Evolutionary conservation across 257 asterid species (phyloP), one percentile per base, ranked within the genome.

Genomic region (Solanum chmielewskii): DNA sequence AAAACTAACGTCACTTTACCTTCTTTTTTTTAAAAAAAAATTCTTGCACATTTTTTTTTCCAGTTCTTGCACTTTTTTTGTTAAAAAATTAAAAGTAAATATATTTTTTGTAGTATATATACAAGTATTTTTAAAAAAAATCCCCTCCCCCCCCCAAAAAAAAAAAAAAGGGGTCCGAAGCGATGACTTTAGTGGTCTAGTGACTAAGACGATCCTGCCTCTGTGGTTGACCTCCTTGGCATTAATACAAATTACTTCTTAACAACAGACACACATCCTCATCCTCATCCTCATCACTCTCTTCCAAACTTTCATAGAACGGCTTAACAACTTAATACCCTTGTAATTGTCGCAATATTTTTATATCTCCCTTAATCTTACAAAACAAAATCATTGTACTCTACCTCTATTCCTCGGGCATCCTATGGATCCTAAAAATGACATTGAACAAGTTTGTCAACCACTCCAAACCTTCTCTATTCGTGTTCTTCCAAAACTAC

Each of bases 121-220:
- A 49, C 9, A 49, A 15, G 60, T 49, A 15, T 8, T 49, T 15
- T 15, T 14, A 47, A 47, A 49, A 13, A 49, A 5, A 31, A 31
- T 31, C 3, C 10, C 59, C 59, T 6, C 7, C 1, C 11, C 21
- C 39, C 7, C 1, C 1, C 59, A 8, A 0, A 2, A 5, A 4
- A 4, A 1, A 37, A 47, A 47, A 47, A 14, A 47, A 5, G 21
- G 21, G 8, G 8, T 2, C 59, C 2, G 1, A 47, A 47, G 59
- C 59, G 59, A 5, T 47, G 59, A 47, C 20, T 5, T 47, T 47
- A 47, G 20, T 47, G 59, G 8, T 2, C 59, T 47, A 47, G 59
- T 47, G 7, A 18, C 15, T 47, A 49, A 49, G 59, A 49, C 8
- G 20, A 47, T 7, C 59, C 20, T 47, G 0, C 62, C 62, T 52